Conservation (phyloP, 352 stramenopile species). For the Pythium aquatile region DNA sequence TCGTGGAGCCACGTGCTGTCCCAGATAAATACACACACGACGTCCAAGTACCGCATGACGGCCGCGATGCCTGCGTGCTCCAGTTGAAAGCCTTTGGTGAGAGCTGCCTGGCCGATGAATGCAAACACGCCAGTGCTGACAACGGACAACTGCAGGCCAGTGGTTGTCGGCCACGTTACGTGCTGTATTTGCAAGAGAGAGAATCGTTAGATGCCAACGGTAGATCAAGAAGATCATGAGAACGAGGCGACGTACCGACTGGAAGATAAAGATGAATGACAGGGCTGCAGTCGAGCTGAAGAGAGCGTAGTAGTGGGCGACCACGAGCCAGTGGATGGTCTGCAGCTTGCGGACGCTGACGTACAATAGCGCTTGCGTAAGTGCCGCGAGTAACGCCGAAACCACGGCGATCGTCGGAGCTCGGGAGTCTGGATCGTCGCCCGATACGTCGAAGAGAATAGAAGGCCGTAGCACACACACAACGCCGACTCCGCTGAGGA, state of each 20-base stretch:
- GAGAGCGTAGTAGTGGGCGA: slow-evolving; percentile 66
- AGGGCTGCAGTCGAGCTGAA: slow-evolving; percentile 37
- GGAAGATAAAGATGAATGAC: slow-evolving; percentile 39
- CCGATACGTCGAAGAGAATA: slow-evolving; percentile 40
- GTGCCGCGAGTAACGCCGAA: slow-evolving; percentile 38
- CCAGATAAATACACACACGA: slow-evolving; percentile 70
- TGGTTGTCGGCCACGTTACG: slow-evolving; percentile 35
- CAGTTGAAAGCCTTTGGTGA: slow-evolving; percentile 72
- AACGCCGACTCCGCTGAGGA: slow-evolving; percentile 35
- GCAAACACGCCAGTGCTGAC: slow-evolving; percentile 38
- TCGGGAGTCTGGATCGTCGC: slow-evolving; percentile 12
- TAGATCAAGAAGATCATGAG: neutral
- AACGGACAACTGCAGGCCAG: slow-evolving; percentile 42
- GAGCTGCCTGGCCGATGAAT: slow-evolving; percentile 57
- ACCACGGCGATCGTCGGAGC: slow-evolving; percentile 32
- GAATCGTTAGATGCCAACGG: neutral
- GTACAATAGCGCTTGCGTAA: slow-evolving; percentile 53
- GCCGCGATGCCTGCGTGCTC: slow-evolving; percentile 63
- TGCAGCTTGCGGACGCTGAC: slow-evolving; percentile 50
- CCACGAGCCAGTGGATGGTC: slow-evolving; percentile 39
- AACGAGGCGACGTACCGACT: slow-evolving; percentile 32
- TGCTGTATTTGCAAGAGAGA: slow-evolving; percentile 11
- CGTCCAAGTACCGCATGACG: slow-evolving; percentile 70
- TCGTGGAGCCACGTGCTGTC: slow-evolving; percentile 48
- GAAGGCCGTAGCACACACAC: slow-evolving; percentile 43